A percentile compares a stretch with the other conserved stretches of the same genome.
phyloP scores from a whole-genome alignment of 306 rosid genomes.

The Argentina anserina region DNA sequence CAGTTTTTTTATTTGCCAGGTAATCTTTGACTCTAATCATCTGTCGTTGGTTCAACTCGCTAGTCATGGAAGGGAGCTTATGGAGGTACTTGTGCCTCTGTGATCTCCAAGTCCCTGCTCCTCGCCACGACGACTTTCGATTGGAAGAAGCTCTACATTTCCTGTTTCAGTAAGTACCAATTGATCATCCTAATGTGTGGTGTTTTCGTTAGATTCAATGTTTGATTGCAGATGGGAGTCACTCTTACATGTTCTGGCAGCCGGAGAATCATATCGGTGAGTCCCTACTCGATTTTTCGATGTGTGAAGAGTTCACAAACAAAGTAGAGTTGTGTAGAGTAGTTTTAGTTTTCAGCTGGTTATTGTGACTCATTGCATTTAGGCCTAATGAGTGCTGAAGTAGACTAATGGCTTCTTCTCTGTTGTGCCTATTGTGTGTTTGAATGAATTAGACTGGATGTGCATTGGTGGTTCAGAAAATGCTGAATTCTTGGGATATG shows the following conservation, averaged over 20 bases:
- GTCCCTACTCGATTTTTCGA: slow-evolving; percentile 5
- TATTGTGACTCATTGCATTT: background rate
- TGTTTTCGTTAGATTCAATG: background rate
- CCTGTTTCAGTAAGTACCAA: slow-evolving; percentile 58
- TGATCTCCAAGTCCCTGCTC: slow-evolving; percentile 79
- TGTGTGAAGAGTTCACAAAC: too few species aligned
- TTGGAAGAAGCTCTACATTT: slow-evolving; percentile 74
- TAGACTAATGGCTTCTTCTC: slow-evolving; percentile 7
- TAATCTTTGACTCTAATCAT: too few species aligned
- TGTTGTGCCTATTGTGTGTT: slow-evolving; percentile 3
- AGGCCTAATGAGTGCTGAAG: background rate
- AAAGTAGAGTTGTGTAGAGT: background rate
- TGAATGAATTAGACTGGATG: slow-evolving; percentile 72
- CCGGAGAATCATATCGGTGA: slow-evolving; percentile 84
- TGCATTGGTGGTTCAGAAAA: slow-evolving; percentile 67
- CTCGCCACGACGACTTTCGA: slow-evolving; percentile 51
- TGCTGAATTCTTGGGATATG: slow-evolving; percentile 76
- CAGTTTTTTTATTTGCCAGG: too few species aligned
- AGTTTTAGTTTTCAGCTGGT: background rate
- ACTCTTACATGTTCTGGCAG: slow-evolving; percentile 81
- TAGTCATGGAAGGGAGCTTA: slow-evolving; percentile 63
- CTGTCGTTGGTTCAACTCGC: slow-evolving; percentile 68
- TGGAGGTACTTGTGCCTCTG: slow-evolving; percentile 81
- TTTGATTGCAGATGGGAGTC: slow-evolving; percentile 73
- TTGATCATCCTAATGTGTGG: slow-evolving; percentile 7